Percentiles rank a stretch among this genome's conserved stretches.
Evolutionary conservation across 164 flowering plant species (phyloP).

Genomic region (Piper betle): DNA sequence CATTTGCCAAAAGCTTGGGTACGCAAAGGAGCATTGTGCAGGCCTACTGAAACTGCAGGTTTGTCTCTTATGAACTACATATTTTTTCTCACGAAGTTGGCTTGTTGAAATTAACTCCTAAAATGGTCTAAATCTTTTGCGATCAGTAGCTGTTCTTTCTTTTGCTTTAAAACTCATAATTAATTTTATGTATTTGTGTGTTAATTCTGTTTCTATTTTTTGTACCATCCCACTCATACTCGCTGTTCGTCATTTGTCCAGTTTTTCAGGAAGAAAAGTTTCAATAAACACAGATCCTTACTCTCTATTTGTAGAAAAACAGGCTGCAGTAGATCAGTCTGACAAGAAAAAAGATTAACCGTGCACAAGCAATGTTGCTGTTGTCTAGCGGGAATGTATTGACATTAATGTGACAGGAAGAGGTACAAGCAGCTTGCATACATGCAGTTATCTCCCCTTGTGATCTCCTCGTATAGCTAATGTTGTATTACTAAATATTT

Average conservation of each 20-base stretch:
- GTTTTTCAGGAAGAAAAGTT: slow-evolving; percentile 79
- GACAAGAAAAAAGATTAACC: slow-evolving; percentile 54
- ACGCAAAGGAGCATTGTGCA: slow-evolving; percentile 49
- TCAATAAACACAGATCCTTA: slow-evolving; percentile 97
- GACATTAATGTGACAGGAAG: neutral
- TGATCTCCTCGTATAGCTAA: neutral
- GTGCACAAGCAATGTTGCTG: neutral
- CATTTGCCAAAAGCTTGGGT: slow-evolving; percentile 93
- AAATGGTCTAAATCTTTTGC: too few relatives aligned
- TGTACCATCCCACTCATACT: neutral
- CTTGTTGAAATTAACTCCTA: too few relatives aligned
- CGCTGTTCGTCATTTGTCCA: neutral
- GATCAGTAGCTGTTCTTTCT: too few relatives aligned
- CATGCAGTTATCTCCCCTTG: neutral
- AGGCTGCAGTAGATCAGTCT: slow-evolving; percentile 58
- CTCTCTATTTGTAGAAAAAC: slow-evolving; percentile 91
- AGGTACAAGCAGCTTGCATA: neutral
- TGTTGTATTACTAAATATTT: neutral
- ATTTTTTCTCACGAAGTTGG: neutral
- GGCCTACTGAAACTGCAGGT: slow-evolving; percentile 96
- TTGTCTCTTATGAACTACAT: neutral
- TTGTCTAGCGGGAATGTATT: neutral
- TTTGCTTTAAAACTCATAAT: too few relatives aligned
- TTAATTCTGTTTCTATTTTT: neutral
- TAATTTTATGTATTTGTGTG: neutral